Base-by-base conservation (phyloP, 345 rosid species). In the Arabidopsis suecica region DNA sequence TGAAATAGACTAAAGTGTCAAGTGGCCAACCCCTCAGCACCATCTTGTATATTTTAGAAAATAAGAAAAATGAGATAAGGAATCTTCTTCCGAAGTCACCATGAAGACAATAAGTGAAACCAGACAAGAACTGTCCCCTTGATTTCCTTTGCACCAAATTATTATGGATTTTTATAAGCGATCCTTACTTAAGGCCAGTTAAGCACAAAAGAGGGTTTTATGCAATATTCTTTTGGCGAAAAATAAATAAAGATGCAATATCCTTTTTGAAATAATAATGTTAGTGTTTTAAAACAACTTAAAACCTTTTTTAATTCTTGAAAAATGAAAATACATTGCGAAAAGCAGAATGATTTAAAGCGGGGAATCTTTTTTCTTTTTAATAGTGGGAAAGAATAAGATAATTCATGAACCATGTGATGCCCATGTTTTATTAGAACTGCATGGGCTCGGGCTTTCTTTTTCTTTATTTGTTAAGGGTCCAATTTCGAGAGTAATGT, bases 381-480 rank as follows among this genome's bases (percentile, higher is more conserved):
- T 32, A 4, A 54, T 45, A 7, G 33, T 8, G 36, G 54, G 38
- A 40, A 9, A 42, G 9, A 57, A 45, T 60, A 65, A 53, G 50
- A 47, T 45, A 68, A 67, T 75, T 60, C 55, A 40, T 60, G 69
- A 68, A 22, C 62, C 79, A 75, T 75, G 74, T 75, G 79, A 68
- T 60, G 73, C 38, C 68, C 79, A 68, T 67, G 61, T 56, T 71
- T 60, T 60, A 28, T 48, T 69, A 1, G 16, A 47, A 7, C 64
- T 69, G 55, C 23, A 1, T 70, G 28, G 58, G 65, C 55, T 44
- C 48, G 11, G 25, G 54, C 54, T 44, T 32, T 56, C 6, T 32
- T 30, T 16, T 11, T 8, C 7, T 25, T 8, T 14, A 0, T 18
- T 48, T 18, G 28, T 3, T 1, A 28, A 11, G 20, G 41, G 65